Evolutionary conservation across 2,329 filamentous ascomycete genomes (phyloP).

Genomic region (Penicillium sp.): DNA sequence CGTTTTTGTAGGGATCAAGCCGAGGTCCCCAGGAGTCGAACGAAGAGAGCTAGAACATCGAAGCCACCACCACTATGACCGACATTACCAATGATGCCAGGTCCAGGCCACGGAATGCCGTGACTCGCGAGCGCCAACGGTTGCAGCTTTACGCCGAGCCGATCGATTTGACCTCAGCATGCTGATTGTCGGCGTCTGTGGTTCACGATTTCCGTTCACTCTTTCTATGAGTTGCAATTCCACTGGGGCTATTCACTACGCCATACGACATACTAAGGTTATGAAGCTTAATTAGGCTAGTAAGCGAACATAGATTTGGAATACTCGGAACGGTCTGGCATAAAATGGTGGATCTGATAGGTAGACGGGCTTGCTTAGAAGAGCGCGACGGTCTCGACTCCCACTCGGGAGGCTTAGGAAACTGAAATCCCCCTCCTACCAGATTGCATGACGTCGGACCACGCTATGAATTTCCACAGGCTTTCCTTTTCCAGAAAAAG

Average conservation of each 20-base stretch:
- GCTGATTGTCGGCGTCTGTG: conserved; percentile 17
- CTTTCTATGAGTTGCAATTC: background rate
- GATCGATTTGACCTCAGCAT: conserved; percentile 4
- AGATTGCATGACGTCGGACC: background rate
- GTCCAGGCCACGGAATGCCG: conserved; percentile 18
- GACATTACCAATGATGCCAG: conserved; percentile 23
- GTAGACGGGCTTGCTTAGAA: conserved; percentile 3
- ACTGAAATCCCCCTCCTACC: background rate
- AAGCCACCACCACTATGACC: too few species aligned
- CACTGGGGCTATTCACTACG: background rate
- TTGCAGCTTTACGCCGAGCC: conserved; percentile 10
- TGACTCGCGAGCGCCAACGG: conserved; percentile 9
- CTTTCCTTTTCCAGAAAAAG: conserved; percentile 1
- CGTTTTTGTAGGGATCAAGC: conserved; percentile 12
- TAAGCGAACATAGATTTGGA: conserved; percentile 1
- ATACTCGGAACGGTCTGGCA: background rate
- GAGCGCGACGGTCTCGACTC: conserved; percentile 8
- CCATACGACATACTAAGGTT: background rate
- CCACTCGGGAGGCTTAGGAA: background rate
- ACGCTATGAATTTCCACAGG: background rate
- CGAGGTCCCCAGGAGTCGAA: conserved; percentile 9
- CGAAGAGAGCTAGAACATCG: background rate
- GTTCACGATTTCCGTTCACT: background rate
- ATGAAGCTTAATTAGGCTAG: conserved; percentile 9
- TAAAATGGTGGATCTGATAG: conserved; percentile 3